Evolutionary conservation across 1,139 yeast genomes (phyloP).

Genomic region (Saccharomyces pastorianus): DNA sequence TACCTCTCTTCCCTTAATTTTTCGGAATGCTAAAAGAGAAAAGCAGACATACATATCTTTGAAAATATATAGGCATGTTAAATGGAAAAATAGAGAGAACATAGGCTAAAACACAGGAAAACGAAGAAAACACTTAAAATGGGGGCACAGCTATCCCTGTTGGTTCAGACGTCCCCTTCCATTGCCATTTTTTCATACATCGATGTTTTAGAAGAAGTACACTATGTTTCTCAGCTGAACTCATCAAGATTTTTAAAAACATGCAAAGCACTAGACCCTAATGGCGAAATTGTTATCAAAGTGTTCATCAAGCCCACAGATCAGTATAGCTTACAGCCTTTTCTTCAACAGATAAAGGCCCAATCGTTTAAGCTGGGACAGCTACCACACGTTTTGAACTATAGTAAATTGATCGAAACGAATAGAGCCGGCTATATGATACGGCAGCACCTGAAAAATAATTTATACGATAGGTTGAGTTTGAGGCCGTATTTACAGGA

Average conservation of each 20-base stretch:
- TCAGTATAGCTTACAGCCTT: constrained; percentile 30
- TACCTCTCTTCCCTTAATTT: neutral
- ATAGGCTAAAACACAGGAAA: too few species aligned
- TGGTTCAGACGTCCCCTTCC: constrained; percentile 88
- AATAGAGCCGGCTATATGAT: constrained; percentile 87
- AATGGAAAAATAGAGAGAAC: too few species aligned
- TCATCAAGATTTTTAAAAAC: constrained; percentile 83
- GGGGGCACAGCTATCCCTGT: constrained; percentile 81
- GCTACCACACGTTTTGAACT: constrained; percentile 62
- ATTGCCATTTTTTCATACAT: constrained; percentile 87
- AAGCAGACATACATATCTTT: neutral
- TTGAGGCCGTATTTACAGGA: constrained; percentile 80
- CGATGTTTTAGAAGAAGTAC: constrained; percentile 64
- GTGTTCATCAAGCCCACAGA: constrained; percentile 70
- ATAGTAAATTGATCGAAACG: constrained; percentile 69
- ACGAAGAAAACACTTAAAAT: constrained; percentile 31
- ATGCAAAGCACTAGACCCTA: constrained; percentile 61
- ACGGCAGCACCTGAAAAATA: constrained; percentile 70
- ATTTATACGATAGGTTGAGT: constrained; percentile 77
- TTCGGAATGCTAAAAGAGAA: constrained; percentile 2
- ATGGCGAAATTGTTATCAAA: constrained; percentile 72
- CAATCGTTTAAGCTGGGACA: constrained; percentile 34
- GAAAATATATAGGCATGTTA: neutral
- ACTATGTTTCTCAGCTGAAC: constrained; percentile 62
- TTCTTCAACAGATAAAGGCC: constrained; percentile 23